A percentile compares a stretch with the other conserved stretches of the same genome.
phyloP scores from a whole-genome alignment of 768 basidiomycete species.

The Podaxis sp. region DNA sequence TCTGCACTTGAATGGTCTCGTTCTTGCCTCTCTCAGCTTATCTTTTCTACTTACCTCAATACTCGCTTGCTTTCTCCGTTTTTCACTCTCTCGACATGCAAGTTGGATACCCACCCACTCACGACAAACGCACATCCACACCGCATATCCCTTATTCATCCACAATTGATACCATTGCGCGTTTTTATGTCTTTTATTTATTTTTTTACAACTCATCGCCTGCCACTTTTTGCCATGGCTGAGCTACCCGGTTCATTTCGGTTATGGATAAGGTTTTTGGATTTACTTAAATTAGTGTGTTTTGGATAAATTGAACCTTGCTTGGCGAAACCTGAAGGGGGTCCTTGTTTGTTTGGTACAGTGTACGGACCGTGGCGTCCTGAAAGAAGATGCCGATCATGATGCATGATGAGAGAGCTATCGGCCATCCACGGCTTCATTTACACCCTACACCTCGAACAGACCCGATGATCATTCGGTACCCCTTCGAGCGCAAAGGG shows the following conservation, averaged over 20 bases:
- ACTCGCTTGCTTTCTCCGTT: neutral
- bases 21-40: neutral
- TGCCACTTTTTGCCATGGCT: neutral
- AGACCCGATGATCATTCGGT: no score
- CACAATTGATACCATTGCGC: slow-evolving; percentile 6
- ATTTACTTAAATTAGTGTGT: neutral
- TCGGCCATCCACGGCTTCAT: no score
- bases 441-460: no score
- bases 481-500: no score
- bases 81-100: slow-evolving; percentile 1
- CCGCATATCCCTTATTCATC: neutral
- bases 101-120: slow-evolving; percentile 7
- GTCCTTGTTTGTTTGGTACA: neutral
- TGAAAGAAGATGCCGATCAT: no score
- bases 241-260: neutral
- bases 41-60: neutral
- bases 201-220: neutral
- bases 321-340: neutral
- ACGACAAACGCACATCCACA: neutral
- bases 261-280: slow-evolving; percentile 6
- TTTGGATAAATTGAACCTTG: neutral
- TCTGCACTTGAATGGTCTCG: neutral
- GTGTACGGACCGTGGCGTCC: neutral
- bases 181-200: slow-evolving; percentile 1
- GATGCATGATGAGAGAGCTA: no score